A percentile compares a stretch with the other conserved stretches of the same genome.
Evolutionary conservation across 495 filamentous ascomycete species (phyloP).

Genomic region (Tuber brumale): DNA sequence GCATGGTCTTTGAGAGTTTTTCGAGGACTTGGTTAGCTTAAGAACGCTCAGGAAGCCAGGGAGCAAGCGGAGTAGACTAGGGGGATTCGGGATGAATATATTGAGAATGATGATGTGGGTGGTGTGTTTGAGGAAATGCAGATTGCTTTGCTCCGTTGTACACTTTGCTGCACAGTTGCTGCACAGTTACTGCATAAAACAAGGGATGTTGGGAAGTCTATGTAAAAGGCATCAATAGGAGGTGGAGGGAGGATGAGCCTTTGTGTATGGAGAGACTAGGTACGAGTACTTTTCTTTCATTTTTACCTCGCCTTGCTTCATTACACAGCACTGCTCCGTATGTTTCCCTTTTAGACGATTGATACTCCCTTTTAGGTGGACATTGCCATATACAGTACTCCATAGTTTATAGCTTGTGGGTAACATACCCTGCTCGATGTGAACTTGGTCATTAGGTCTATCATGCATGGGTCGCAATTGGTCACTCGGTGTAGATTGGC

Average conservation of each 20-base stretch:
- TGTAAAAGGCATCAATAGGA: background rate
- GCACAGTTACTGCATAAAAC: background rate
- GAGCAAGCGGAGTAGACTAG: constrained; percentile 96
- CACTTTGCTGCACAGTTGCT: background rate
- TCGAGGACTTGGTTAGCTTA: constrained; percentile 51
- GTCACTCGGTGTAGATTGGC: background rate
- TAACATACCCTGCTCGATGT: background rate
- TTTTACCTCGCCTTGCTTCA: background rate
- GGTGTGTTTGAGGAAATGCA: constrained; percentile 97
- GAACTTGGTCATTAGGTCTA: background rate
- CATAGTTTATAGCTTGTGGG: background rate
- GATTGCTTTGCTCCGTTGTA: constrained; percentile 36
- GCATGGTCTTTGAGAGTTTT: no score
- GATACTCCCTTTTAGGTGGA: background rate
- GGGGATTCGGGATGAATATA: constrained; percentile 96
- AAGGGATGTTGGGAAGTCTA: background rate
- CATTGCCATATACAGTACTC: background rate
- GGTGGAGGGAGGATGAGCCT: background rate
- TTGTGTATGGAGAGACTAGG: background rate
- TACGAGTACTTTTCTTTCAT: background rate
- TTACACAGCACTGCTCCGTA: background rate
- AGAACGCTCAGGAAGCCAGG: constrained; percentile 94
- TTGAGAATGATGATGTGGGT: constrained; percentile 94
- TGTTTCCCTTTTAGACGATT: background rate
- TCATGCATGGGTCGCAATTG: background rate